Base-by-base conservation (phyloP, 2,329 filamentous ascomycete species). In the Trichocomaceae sp. region DNA sequence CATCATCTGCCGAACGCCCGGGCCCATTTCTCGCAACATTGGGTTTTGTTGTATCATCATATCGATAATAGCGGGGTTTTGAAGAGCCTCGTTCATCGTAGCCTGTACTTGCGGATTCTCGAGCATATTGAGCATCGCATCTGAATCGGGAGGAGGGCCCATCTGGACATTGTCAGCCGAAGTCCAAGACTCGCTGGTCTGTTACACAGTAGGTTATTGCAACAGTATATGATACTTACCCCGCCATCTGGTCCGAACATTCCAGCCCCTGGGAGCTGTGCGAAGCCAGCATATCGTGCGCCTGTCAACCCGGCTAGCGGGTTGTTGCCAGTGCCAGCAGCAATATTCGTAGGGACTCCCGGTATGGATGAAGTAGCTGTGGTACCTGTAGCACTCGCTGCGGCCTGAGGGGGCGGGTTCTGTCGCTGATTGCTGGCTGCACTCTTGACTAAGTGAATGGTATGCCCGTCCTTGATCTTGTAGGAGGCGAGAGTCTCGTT, bases 401-500 rank as follows among this genome's bases (percentile, higher is more conserved):
- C 68, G 48, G 74, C 70, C 63, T 80, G 78, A 58, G 72, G 75
- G 19, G 80, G 73, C 54, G 77, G 79, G 60, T 79, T 79, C 64
- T 82, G 80, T 55, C 79, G 78, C 59, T 79, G 80, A 65, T 95
- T 96, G 80, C 91, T 96, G 58, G 88, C 88, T 45, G 93, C 92
- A 69, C 90, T 95, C 79, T 95, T 96, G 65, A 99, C 93, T 65
- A 99, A 82, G 72, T 99, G 93, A 63, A 99, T 84, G 17, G 92
- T 97, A 73, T 97, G 93, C 60, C 91, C 90, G 61, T 89, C 81
- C 79, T 96, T 96, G 73, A 99, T 91, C 79, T 96, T 97, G 77
- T 95, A 95, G 55, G 83, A 83, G 60, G 80, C 83, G 44, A 99
- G 77, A 0, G 87, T 85, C 64, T 99, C 92, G 57, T 87, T 84